These are phyloP conservation scores for Pseudopithomyces chartarum DNA, from an alignment of 2,329 filamentous ascomycete species.

Conservation along the genomic window DNA sequence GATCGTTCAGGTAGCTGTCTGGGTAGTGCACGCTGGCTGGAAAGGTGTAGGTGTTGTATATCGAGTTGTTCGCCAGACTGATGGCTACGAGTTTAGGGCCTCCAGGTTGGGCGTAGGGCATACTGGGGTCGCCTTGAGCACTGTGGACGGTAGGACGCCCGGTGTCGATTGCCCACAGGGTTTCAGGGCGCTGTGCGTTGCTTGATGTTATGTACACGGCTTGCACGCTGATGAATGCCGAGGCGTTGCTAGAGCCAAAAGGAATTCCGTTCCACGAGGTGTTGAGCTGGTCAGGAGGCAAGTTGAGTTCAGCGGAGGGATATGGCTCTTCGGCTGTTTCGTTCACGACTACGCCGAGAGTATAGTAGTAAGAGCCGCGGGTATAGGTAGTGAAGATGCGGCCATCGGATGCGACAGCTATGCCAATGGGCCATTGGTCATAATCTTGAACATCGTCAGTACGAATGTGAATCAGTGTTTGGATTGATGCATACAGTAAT, in stretches of 20 bases:
- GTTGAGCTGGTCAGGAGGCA: constrained; percentile 53
- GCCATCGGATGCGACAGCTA: constrained; percentile 55
- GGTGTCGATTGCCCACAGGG: constrained; percentile 58
- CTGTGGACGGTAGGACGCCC: constrained; percentile 47
- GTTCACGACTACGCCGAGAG: constrained; percentile 54
- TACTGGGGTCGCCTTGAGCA: constrained; percentile 43
- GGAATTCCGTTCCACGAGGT: constrained; percentile 50
- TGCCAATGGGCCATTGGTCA: constrained; percentile 54
- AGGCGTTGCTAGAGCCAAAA: constrained; percentile 52
- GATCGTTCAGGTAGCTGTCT: constrained; percentile 58
- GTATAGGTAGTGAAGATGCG: constrained; percentile 58
- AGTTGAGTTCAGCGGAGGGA: constrained; percentile 47
- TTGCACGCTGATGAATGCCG: constrained; percentile 55
- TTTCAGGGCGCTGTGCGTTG: constrained; percentile 36
- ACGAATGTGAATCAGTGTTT: background rate
- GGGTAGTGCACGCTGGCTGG: constrained; percentile 50
- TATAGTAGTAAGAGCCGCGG: constrained; percentile 53
- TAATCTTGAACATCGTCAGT: constrained; percentile 33
- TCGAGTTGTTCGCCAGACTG: constrained; percentile 49
- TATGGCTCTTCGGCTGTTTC: constrained; percentile 54
- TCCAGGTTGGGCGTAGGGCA: constrained; percentile 33
- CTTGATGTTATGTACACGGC: constrained; percentile 54
- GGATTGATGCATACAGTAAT: background rate
- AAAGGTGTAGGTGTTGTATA: constrained; percentile 58
- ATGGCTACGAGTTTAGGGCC: constrained; percentile 60